Conservation (phyloP, 148 eudicot species). For the Rhododendron williamsianum region DNA sequence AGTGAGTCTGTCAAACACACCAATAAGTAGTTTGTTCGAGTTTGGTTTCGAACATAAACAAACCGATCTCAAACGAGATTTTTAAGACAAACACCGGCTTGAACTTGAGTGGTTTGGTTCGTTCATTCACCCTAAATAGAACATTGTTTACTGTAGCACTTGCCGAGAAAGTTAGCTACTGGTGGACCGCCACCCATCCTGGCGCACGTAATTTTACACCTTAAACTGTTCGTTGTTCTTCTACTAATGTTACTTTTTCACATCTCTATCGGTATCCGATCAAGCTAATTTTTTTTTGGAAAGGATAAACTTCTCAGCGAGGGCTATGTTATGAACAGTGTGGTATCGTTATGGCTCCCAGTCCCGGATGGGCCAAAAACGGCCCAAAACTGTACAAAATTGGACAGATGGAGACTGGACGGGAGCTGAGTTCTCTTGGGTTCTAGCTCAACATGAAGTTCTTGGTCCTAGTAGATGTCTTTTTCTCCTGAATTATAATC, state of each 20-base stretch:
- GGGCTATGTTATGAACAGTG: neutral
- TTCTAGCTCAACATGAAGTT: neutral
- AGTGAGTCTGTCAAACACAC: neutral
- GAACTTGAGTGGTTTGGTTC: too few species aligned
- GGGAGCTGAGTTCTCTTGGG: neutral
- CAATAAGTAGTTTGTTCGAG: neutral
- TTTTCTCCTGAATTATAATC: too few species aligned
- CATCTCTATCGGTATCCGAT: neutral
- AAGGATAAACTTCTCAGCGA: neutral
- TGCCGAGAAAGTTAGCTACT: neutral
- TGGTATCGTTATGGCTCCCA: neutral
- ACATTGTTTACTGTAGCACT: neutral
- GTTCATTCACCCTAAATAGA: neutral
- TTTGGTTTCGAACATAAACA: neutral
- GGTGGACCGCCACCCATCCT: neutral
- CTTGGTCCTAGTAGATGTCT: neutral
- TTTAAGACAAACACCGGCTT: neutral
- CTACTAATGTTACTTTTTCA: neutral
- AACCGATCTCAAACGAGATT: neutral
- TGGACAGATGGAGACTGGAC: neutral
- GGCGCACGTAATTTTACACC: neutral
- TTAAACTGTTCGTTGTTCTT: neutral
- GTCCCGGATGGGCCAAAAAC: neutral
- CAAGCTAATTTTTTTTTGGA: neutral
- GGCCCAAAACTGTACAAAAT: neutral